Base-by-base conservation (phyloP, 2,329 filamentous ascomycete genomes). In the Huntiella savannae region DNA sequence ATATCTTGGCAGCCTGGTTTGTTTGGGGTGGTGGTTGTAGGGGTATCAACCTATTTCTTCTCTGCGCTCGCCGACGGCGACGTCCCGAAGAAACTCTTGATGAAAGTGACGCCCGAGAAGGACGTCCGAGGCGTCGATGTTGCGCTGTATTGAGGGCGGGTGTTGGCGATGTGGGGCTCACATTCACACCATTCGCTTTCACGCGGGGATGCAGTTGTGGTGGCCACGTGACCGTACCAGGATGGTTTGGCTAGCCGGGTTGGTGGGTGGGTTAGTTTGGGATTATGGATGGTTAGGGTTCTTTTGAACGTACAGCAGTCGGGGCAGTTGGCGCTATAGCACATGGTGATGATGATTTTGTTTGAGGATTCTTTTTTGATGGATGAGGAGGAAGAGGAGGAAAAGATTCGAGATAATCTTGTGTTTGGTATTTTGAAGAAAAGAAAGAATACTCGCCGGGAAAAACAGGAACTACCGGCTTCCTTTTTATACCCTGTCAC, bases 191-290 rank as follows among this genome's bases (percentile, higher is more conserved):
- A 67, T 39, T 68, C 54, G 10, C 61, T 57, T 55, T 69, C 61
- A 28, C 64, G 58, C 3, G 69, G 57, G 47, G 61, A 59, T 32
- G 57, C 52, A 39, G 40, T 12, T n/a, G 11, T 15, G 16, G 53
- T 70, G 67, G 47, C 51, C 59, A 43, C 67, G 67, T 57, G 67
- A 70, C 67, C 67, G 50, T 65, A 63, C 67, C 67, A 70, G 19
- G 66, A 56, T 53, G 63, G 61, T 55, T 67, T 69, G 22, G 63
- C 67, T 70, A 48, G n/a, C 32, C 16, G 13, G 10, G 13, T 35
- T 4, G 34, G 22, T 28, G 22, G 33, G 32, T 44, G 32, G 38
- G n/a, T 15, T 34, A 8, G 11, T 28, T 40, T 8, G 16, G 22
- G 12, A 19, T 4, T 5, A 36, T 17, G 13, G 12, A 34, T 19